Percentiles rank a stretch among this genome's conserved stretches.
These are phyloP conservation scores for Debaryomyces coudertii DNA, from an alignment of 1,139 yeast species.

Conservation along the genomic window DNA sequence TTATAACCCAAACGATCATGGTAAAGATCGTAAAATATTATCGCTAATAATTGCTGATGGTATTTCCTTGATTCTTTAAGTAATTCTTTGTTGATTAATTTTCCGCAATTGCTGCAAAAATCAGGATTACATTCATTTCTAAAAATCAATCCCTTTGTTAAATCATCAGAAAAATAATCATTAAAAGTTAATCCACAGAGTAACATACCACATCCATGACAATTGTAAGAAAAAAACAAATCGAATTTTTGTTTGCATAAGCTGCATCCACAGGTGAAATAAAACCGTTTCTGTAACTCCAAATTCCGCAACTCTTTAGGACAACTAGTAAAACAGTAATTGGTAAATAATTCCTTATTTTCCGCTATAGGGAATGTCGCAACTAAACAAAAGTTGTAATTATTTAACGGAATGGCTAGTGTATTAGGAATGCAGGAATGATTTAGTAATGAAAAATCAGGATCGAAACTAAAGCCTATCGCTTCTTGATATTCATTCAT, in stretches of 20 bases:
- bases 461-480: conserved; percentile 40
- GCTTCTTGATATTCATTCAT: conserved; percentile 24
- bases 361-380: conserved; percentile 23
- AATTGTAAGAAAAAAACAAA: conserved; percentile 24
- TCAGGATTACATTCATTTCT: neutral
- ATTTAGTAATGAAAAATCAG: conserved; percentile 34
- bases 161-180: conserved; percentile 2
- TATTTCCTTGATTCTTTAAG: conserved; percentile 1
- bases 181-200: conserved; percentile 6
- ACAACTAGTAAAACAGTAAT: conserved; percentile 27
- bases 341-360: conserved; percentile 32
- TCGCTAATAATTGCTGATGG: conserved; percentile 7
- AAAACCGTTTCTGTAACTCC: conserved; percentile 26
- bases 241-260: conserved; percentile 27
- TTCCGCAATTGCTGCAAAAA: conserved; percentile 8
- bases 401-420: conserved; percentile 22
- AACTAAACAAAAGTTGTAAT: conserved; percentile 18
- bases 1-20: neutral
- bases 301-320: conserved; percentile 28
- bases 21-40: conserved; percentile 1
- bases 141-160: conserved; percentile 3
- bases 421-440: conserved; percentile 38
- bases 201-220: conserved; percentile 20
- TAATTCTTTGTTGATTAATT: neutral
- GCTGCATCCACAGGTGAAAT: conserved; percentile 36